Evolutionary conservation across 2,329 filamentous ascomycete genomes (phyloP).

Genomic region (Cadophora malorum): DNA sequence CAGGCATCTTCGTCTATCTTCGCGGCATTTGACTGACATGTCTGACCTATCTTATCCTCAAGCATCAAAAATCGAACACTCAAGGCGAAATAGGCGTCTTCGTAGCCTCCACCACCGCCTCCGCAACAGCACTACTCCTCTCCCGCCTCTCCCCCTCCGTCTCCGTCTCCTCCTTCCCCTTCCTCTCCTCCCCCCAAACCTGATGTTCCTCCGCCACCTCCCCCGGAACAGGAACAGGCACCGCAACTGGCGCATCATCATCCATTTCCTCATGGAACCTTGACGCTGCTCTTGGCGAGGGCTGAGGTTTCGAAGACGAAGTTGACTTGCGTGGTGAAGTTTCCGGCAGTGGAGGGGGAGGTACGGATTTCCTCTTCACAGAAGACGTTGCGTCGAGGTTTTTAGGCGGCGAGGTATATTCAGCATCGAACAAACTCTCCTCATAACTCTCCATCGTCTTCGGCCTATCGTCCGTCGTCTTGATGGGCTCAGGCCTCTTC

Average conservation of each 20-base stretch:
- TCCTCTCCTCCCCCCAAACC: slow-evolving; percentile 31
- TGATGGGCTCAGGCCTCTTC: slow-evolving; percentile 24
- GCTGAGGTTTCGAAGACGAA: not conserved
- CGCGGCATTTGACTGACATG: too few species aligned
- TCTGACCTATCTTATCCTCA: too few species aligned
- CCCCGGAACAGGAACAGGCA: not conserved
- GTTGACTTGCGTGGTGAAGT: not conserved
- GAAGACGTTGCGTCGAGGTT: not conserved
- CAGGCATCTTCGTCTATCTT: too few species aligned
- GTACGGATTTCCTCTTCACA: not conserved
- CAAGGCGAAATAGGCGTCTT: slow-evolving; percentile 37
- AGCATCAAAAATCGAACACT: not conserved
- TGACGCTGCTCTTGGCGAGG: slow-evolving; percentile 21
- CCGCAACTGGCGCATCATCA: slow-evolving; percentile 14
- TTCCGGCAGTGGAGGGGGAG: not conserved
- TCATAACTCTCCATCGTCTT: slow-evolving; percentile 41
- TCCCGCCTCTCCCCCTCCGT: slow-evolving; percentile 26
- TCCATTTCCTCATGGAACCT: slow-evolving; percentile 34
- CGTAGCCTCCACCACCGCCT: slow-evolving; percentile 38
- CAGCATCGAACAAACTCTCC: slow-evolving; percentile 46
- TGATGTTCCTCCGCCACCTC: slow-evolving; percentile 19
- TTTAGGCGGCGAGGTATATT: slow-evolving; percentile 22
- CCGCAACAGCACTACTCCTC: slow-evolving; percentile 31
- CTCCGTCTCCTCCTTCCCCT: slow-evolving; percentile 25
- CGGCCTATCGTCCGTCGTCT: slow-evolving; percentile 37